Percentiles rank a stretch among this genome's conserved stretches.
Conservation (phyloP, 768 basidiomycete genomes). For the Phlegmacium glaucopus region DNA sequence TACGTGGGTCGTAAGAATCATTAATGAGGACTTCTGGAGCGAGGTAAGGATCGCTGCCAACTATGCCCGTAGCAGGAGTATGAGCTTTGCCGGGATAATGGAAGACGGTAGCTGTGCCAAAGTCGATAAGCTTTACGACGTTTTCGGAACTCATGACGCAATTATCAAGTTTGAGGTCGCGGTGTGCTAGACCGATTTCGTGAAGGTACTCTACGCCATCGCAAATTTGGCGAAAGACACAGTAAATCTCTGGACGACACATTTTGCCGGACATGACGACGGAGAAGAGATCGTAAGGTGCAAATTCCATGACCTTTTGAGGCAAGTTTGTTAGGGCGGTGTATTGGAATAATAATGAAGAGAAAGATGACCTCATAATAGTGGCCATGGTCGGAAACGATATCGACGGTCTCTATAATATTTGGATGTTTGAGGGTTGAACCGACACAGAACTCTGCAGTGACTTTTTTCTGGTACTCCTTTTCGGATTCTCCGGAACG, state of each 20-base stretch:
- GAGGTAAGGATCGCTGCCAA: slow-evolving; percentile 97
- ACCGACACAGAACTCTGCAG: slow-evolving; percentile 98
- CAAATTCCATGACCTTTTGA: slow-evolving; percentile 95
- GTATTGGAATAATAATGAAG: slow-evolving; percentile 6
- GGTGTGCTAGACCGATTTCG: slow-evolving; percentile 95
- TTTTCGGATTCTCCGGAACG: slow-evolving; percentile 86
- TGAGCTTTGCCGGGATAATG: slow-evolving; percentile 92
- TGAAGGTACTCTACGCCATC: slow-evolving; percentile 98
- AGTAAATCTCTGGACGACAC: slow-evolving; percentile 97
- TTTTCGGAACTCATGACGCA: slow-evolving; percentile 97
- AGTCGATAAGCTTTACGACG: slow-evolving; percentile 98
- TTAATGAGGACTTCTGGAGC: slow-evolving; percentile 90
- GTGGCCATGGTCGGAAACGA: slow-evolving; percentile 95
- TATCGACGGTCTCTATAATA: slow-evolving; percentile 97
- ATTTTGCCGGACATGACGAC: slow-evolving; percentile 99
- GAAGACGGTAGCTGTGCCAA: slow-evolving; percentile 99
- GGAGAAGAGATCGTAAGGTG: slow-evolving; percentile 96
- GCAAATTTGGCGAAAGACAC: slow-evolving; percentile 98
- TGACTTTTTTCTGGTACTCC: slow-evolving; percentile 99
- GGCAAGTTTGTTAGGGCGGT: slow-evolving; percentile 4
- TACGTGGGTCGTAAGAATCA: slow-evolving; percentile 88
- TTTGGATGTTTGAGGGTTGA: slow-evolving; percentile 92
- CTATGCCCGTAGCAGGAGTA: slow-evolving; percentile 82
- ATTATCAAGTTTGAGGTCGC: slow-evolving; percentile 99
- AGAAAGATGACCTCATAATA: slow-evolving; percentile 85